A percentile compares a stretch with the other conserved stretches of the same genome.
Conservation (phyloP, 768 basidiomycete species). For the Lactifluus echinatus region DNA sequence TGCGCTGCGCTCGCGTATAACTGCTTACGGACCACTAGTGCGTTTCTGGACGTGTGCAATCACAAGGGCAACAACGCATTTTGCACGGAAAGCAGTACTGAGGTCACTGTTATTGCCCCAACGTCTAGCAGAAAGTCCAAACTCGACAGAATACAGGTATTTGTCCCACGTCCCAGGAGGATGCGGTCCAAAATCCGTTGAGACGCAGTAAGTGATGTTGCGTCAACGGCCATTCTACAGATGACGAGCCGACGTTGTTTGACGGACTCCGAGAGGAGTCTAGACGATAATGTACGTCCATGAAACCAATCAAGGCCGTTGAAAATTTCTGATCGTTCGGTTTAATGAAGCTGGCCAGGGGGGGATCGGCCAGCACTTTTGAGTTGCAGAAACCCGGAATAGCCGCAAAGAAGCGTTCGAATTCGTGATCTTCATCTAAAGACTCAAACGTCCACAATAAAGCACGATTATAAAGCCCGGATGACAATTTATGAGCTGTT, state of each 20-base stretch:
- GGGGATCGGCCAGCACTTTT: not conserved
- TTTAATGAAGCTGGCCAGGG: not conserved
- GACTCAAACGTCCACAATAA: constrained; percentile 6
- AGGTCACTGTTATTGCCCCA: not conserved
- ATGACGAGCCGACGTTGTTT: constrained; percentile 6
- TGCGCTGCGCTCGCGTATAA: too few species aligned
- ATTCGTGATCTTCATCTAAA: constrained; percentile 11
- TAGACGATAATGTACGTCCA: constrained; percentile 1
- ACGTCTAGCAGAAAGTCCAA: not conserved
- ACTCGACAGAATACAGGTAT: not conserved
- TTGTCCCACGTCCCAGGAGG: constrained; percentile 1
- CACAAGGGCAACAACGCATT: not conserved
- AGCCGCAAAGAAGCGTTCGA: constrained; percentile 10
- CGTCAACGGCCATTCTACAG: not conserved
- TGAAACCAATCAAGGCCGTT: not conserved
- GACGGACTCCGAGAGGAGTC: not conserved
- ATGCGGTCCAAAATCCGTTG: not conserved
- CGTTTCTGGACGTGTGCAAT: not conserved
- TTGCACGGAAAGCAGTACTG: not conserved
- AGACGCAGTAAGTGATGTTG: not conserved
- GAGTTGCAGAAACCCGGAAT: constrained; percentile 6
- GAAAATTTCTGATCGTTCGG: constrained; percentile 3
- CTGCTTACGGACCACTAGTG: too few species aligned
- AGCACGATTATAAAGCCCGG: constrained; percentile 1
- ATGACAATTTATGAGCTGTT: not conserved